These are phyloP conservation scores for Jackrogersella minutella DNA, from an alignment of 495 filamentous ascomycete genomes.

Conservation along the genomic window DNA sequence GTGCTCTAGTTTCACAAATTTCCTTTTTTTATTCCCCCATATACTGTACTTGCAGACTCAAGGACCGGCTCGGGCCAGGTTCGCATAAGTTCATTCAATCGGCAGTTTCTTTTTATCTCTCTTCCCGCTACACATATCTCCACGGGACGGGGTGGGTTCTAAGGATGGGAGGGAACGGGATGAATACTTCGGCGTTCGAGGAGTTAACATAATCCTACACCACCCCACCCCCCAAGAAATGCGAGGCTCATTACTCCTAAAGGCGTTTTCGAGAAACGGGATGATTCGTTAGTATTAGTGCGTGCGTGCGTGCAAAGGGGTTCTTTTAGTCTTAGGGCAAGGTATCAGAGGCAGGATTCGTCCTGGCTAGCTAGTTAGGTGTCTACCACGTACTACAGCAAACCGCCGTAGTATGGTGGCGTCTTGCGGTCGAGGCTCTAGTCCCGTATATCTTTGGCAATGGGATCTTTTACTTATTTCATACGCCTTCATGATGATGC, in stretches of 20 bases:
- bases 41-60: constrained; percentile 34
- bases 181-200: constrained; percentile 12
- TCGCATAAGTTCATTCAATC: constrained; percentile 7
- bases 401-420: too few species aligned
- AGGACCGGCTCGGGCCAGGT: constrained; percentile 29
- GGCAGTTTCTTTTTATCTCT: background rate
- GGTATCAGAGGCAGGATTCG: too few species aligned
- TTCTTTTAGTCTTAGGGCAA: background rate
- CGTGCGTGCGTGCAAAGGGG: background rate
- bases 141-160: background rate
- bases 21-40: constrained; percentile 19
- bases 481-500: background rate
- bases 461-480: background rate
- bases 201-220: background rate
- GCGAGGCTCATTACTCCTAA: background rate
- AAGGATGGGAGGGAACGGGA: background rate
- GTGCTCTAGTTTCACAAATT: constrained; percentile 17
- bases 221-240: background rate
- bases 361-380: background rate
- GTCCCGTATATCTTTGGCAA: constrained; percentile 13
- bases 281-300: background rate
- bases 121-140: background rate
- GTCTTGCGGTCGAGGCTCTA: too few species aligned
- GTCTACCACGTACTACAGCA: too few species aligned
- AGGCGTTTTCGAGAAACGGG: constrained; percentile 17